A percentile compares a stretch with the other conserved stretches of the same genome.
phyloP scores from a whole-genome alignment of 176 grass and related monocot genomes.

The Chloris gayana region DNA sequence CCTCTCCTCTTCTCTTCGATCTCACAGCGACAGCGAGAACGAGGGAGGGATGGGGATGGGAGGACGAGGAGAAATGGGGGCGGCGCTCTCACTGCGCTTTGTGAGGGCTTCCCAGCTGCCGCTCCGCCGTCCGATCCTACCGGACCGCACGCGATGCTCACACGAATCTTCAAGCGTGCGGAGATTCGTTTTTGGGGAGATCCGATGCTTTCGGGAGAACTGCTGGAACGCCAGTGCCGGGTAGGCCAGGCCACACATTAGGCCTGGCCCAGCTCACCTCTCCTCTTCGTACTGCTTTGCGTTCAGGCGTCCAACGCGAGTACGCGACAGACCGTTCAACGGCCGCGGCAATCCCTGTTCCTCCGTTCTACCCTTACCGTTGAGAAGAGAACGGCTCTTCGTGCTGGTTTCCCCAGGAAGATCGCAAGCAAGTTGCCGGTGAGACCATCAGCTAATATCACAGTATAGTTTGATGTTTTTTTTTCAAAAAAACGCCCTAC shows the following conservation, averaged over 20 bases:
- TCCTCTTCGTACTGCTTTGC: too few relatives aligned
- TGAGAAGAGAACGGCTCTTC: too few relatives aligned
- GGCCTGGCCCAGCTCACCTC: background rate
- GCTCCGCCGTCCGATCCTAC: conserved; percentile 42
- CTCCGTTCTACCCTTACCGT: too few relatives aligned
- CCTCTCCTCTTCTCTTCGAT: conserved; percentile 42
- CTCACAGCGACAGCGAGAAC: conserved; percentile 13
- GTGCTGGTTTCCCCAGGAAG: too few relatives aligned
- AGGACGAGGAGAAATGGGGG: conserved; percentile 21
- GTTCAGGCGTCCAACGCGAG: too few relatives aligned
- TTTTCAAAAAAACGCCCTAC: too few relatives aligned
- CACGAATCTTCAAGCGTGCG: background rate
- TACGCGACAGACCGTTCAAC: too few relatives aligned
- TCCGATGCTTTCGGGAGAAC: background rate
- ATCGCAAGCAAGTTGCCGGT: too few relatives aligned
- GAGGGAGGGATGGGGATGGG: conserved; percentile 13
- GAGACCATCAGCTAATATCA: too few relatives aligned
- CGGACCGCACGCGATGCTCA: background rate
- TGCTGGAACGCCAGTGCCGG: background rate
- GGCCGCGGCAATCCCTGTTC: too few relatives aligned
- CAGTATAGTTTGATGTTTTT: too few relatives aligned
- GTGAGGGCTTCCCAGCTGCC: background rate
- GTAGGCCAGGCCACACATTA: background rate
- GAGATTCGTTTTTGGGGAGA: too few relatives aligned
- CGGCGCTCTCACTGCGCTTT: conserved; percentile 50